Evolutionary conservation across 225 moss, liverwort and hornwort species (phyloP), one percentile per base, ranked within the genome.

Genomic region (Physcomitrellopsis africana): DNA sequence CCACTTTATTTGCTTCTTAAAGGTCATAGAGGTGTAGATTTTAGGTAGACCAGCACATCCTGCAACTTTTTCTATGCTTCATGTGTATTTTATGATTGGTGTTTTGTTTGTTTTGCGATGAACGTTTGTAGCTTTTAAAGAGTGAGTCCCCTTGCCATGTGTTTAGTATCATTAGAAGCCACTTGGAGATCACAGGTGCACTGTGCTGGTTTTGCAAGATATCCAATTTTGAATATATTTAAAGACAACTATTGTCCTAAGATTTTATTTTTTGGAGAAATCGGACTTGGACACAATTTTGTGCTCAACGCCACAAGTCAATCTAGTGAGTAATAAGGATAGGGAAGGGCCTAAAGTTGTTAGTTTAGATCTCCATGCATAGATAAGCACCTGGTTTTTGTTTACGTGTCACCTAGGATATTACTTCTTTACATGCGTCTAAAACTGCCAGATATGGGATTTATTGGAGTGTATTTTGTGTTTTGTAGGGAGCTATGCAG

Each of bases 401-500:
- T 13, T 14, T 7, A 14, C 23, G 32, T 23, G 53, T 22, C 24
- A 59, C 0, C 8, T 26, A 6, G 1, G 60, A 2, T 16, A 2
- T 46, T 49, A 72, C 1, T 10, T 0, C 11, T 15, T 20, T 60
- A n/a, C 7, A 37, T 10, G 11, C 11, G 15, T 45, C 23, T 16
- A 19, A 51, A 45, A 44, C 15, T 17, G 65, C 18, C 61, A 27
- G n/a, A 9, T 0, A 19, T 0, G 69, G 69, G 65, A 57, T 55
- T 81, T 66, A 72, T 20, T 17, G 45, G 19, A 17, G 10, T 75
- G 66, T 7, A 17, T 72, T 48, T 23, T 70, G 47, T 63, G 19
- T 49, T 53, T 61, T 77, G 73, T 89, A 99, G 99, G 76, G 80
- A 79, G 89, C 95, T 41, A 85, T 95, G 93, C 84, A 87, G 52